These are phyloP conservation scores for Agrocybe chaxingu DNA, from an alignment of 768 basidiomycete genomes.

Conservation along the genomic window DNA sequence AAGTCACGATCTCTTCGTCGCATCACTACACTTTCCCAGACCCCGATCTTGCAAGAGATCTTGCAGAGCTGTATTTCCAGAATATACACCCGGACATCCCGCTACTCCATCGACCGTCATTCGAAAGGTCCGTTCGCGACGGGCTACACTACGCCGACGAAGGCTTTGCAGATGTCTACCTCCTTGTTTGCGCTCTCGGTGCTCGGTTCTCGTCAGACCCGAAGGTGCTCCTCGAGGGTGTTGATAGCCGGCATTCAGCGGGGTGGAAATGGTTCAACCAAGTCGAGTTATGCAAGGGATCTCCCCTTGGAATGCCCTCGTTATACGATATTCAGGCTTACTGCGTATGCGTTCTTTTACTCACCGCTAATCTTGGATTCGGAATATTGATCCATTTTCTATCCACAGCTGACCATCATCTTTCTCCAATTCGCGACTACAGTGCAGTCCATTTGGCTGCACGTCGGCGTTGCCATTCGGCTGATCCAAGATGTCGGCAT, in stretches of 20 bases:
- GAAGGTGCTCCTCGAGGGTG: slow-evolving; percentile 37
- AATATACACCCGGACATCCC: slow-evolving; percentile 48
- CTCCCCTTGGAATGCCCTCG: slow-evolving; percentile 51
- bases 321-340: slow-evolving; percentile 70
- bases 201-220: slow-evolving; percentile 51
- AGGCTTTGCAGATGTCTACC: slow-evolving; percentile 49
- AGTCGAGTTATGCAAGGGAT: slow-evolving; percentile 53
- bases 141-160: slow-evolving; percentile 43
- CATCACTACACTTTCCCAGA: slow-evolving; percentile 37
- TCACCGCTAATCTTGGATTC: neutral
- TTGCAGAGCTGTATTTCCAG: slow-evolving; percentile 48
- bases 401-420: slow-evolving; percentile 34
- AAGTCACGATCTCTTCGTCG: neutral
- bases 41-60: too few relatives aligned
- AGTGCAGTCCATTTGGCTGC: slow-evolving; percentile 55
- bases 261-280: slow-evolving; percentile 59
- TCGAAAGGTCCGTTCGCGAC: slow-evolving; percentile 43
- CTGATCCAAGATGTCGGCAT: slow-evolving; percentile 69
- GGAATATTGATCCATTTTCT: neutral
- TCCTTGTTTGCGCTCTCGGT: slow-evolving; percentile 64
- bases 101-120: slow-evolving; percentile 64
- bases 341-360: slow-evolving; percentile 26
- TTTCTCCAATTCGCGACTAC: slow-evolving; percentile 47
- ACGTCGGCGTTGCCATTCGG: slow-evolving; percentile 61
- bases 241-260: slow-evolving; percentile 30